Percentiles rank a stretch among this genome's conserved stretches.
phyloP scores from a whole-genome alignment of 805 yeast species.

The Blastobotrys peoriensis region DNA sequence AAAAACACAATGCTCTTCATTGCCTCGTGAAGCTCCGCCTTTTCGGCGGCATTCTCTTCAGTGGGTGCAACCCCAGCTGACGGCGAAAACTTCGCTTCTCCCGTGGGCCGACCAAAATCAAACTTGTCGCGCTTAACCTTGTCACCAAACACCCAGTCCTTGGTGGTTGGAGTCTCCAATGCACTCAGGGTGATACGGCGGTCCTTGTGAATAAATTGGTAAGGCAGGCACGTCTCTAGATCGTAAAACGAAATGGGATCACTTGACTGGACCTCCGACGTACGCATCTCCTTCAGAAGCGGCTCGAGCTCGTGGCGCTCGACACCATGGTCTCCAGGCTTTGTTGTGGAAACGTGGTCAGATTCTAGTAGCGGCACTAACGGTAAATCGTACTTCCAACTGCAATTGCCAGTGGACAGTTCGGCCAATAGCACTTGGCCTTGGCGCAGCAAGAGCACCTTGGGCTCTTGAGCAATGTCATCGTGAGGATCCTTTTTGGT shows the following conservation, averaged over 20 bases:
- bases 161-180: neutral
- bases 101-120: constrained; percentile 22
- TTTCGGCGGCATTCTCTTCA: constrained; percentile 3
- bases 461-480: neutral
- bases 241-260: constrained; percentile 24
- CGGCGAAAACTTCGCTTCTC: constrained; percentile 20
- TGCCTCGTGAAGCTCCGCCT: constrained; percentile 15
- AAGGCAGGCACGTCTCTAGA: constrained; percentile 24
- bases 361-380: constrained; percentile 19
- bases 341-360: too few relatives aligned
- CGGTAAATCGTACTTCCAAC: constrained; percentile 40
- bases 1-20: constrained; percentile 19
- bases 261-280: neutral
- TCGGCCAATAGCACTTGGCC: constrained; percentile 15
- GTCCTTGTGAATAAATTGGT: constrained; percentile 23
- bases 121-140: constrained; percentile 9
- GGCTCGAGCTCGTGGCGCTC: neutral
- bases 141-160: constrained; percentile 9
- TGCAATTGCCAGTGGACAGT: constrained; percentile 19
- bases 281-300: constrained; percentile 5
- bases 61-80: constrained; percentile 1
- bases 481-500: neutral
- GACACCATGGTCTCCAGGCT: neutral
- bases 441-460: constrained; percentile 7
- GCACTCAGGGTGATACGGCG: constrained; percentile 15